Percentiles rank a stretch among this genome's conserved stretches.
phyloP scores from a whole-genome alignment of 768 basidiomycete species.

The Gymnopilus junonius region DNA sequence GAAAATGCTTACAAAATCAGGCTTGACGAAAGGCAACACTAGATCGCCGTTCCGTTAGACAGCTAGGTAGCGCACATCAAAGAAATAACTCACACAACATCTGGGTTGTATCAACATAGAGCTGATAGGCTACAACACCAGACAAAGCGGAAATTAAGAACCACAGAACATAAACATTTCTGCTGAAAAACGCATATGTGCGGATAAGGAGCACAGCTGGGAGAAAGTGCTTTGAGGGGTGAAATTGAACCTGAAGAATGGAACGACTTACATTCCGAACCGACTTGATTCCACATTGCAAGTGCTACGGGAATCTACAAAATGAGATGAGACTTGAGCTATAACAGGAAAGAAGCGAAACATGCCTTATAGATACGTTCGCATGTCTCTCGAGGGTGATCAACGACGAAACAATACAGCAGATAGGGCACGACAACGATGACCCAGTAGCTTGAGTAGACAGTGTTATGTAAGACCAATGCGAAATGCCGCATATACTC shows the following conservation, averaged over 20 bases:
- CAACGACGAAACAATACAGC: slow-evolving; percentile 73
- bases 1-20: slow-evolving; percentile 53
- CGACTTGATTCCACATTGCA: slow-evolving; percentile 89
- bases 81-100: slow-evolving; percentile 63
- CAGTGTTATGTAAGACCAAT: slow-evolving; percentile 23
- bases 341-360: slow-evolving; percentile 6
- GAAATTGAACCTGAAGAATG: slow-evolving; percentile 7
- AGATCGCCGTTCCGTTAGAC: slow-evolving; percentile 8
- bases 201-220: slow-evolving; percentile 80
- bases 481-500: slow-evolving; percentile 33
- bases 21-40: slow-evolving; percentile 71
- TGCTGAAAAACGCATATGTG: slow-evolving; percentile 86
- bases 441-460: slow-evolving; percentile 72
- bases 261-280: slow-evolving; percentile 65
- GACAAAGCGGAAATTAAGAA: slow-evolving; percentile 68
- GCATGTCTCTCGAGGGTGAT: slow-evolving; percentile 68
- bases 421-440: slow-evolving; percentile 79
- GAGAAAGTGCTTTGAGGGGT: slow-evolving; percentile 20
- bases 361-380: slow-evolving; percentile 70
- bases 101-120: slow-evolving; percentile 78
- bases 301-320: slow-evolving; percentile 76
- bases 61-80: neutral
- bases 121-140: slow-evolving; percentile 80
- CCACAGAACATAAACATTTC: slow-evolving; percentile 68
- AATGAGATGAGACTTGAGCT: slow-evolving; percentile 7